These are phyloP conservation scores for Vigna unguiculata DNA, from an alignment of 306 rosid species.

Conservation along the genomic window DNA sequence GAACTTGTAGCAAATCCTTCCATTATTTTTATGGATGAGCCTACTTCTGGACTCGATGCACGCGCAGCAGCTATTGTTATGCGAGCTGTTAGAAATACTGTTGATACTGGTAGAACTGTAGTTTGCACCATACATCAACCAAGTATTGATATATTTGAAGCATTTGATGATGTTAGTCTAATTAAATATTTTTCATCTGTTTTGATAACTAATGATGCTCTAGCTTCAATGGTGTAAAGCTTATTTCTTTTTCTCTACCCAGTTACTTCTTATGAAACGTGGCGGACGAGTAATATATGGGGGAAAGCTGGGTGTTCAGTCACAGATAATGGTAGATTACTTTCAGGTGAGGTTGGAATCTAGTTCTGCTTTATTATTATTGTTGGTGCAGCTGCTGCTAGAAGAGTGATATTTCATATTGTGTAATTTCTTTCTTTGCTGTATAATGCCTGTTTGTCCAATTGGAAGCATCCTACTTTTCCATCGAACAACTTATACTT, in stretches of 20 bases:
- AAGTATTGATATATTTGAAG: constrained; percentile 89
- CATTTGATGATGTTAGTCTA: constrained; percentile 80
- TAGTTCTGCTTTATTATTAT: background rate
- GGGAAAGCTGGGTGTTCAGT: constrained; percentile 79
- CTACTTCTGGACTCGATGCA: constrained; percentile 95
- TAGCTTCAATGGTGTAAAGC: constrained; percentile 42
- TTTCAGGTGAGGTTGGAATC: constrained; percentile 66
- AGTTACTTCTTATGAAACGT: constrained; percentile 95
- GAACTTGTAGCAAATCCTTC: constrained; percentile 98
- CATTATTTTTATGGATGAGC: constrained; percentile 94
- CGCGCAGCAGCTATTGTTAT: constrained; percentile 95
- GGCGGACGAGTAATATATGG: constrained; percentile 88
- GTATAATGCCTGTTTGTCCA: background rate
- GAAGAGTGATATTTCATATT: constrained; percentile 9
- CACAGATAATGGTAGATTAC: constrained; percentile 75
- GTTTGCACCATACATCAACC: constrained; percentile 97
- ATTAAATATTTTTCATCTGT: constrained; percentile 15
- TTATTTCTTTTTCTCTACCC: constrained; percentile 39
- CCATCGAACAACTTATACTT: background rate
- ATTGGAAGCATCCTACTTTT: background rate
- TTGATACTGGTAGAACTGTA: constrained; percentile 93
- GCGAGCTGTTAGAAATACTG: constrained; percentile 91
- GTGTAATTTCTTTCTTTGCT: background rate
- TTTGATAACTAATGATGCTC: constrained; percentile 36
- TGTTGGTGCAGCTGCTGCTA: background rate